Percentiles rank a stretch among this genome's conserved stretches.
These are phyloP conservation scores for Debaryomyces coudertii DNA, from an alignment of 1,139 yeast genomes.

Conservation along the genomic window DNA sequence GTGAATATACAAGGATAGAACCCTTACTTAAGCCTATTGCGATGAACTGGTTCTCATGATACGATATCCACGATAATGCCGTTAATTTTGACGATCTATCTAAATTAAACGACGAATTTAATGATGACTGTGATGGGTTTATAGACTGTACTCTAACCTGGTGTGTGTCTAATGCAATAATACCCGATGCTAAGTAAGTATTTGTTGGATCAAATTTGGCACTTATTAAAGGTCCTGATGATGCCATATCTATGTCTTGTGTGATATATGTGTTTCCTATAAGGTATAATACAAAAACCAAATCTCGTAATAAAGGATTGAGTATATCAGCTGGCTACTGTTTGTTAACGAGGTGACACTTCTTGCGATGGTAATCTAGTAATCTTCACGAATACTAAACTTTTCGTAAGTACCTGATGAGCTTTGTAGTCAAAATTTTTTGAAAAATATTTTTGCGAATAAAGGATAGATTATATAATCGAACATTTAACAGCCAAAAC, in stretches of 20 bases:
- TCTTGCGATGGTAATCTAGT: neutral
- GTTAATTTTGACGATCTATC: slow-evolving; percentile 59
- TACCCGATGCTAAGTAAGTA: slow-evolving; percentile 64
- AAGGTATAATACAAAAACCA: neutral
- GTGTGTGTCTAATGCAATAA: slow-evolving; percentile 74
- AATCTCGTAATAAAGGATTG: neutral
- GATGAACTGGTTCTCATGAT: slow-evolving; percentile 47
- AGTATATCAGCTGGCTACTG: neutral
- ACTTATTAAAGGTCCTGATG: slow-evolving; percentile 29
- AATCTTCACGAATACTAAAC: neutral
- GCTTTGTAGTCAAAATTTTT: slow-evolving; percentile 6
- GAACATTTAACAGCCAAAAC: slow-evolving; percentile 4
- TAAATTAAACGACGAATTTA: slow-evolving; percentile 49
- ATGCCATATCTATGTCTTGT: slow-evolving; percentile 14
- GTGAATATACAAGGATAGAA: slow-evolving; percentile 65
- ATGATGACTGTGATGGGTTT: slow-evolving; percentile 36
- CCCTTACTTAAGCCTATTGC: slow-evolving; percentile 74
- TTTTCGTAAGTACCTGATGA: neutral
- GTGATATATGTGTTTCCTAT: neutral
- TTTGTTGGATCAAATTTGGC: slow-evolving; percentile 60
- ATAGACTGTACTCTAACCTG: slow-evolving; percentile 68
- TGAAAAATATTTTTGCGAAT: slow-evolving; percentile 5
- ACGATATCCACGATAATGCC: slow-evolving; percentile 58
- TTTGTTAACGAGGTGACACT: neutral
- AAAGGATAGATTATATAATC: slow-evolving; percentile 5